Evolutionary conservation across 495 filamentous ascomycete genomes (phyloP), one percentile per base, ranked within the genome.

Genomic region (Penicillium ochrochloron): DNA sequence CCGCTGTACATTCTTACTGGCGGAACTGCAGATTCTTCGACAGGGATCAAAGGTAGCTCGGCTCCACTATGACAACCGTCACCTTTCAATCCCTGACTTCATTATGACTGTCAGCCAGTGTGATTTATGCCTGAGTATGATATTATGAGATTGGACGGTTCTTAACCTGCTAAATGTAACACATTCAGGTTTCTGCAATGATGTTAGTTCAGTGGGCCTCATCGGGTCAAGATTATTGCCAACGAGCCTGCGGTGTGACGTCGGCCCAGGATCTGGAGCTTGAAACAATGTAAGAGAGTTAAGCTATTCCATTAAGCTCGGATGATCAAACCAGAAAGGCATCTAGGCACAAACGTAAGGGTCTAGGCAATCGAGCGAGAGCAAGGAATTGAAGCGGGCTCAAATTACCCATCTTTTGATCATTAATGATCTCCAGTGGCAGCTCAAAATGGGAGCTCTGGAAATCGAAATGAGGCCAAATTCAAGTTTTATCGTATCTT

Each of bases 21-120:
- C 51, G 15, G 7, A 34, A 54, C 29, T 29, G 15, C 8, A 33
- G 15, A 54, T 21, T 34, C 2, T 21, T 46, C 19, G 42, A 21
- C 9, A 19, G 19, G 6, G 19, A 23, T 41, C 15, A 6, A 11
- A 46, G 8, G 51, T n/a, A 54, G 21, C 5, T 54, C 9, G 50
- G 25, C 25, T 19, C 50, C 23, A 52, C 50, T 19, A 19, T 44
- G 42, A 21, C 42, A n/a, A 6, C 42, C 19, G 7, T n/a, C 9
- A 10, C 42, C 8, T 21, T n/a, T 9, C 19, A 3, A 44, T 17
- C 25, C 25, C 50, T 53, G 50, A 53, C 50, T 53, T 53, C 50
- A 53, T 53, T 10, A 53, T 53, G 50, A 53, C 50, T 31, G 42
- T 11, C 42, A 21, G 50, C 50, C 50, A 31, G 5, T n/a, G 50